These are phyloP conservation scores for Westerdykella ornata DNA, from an alignment of 2,329 filamentous ascomycete genomes.

Conservation along the genomic window DNA sequence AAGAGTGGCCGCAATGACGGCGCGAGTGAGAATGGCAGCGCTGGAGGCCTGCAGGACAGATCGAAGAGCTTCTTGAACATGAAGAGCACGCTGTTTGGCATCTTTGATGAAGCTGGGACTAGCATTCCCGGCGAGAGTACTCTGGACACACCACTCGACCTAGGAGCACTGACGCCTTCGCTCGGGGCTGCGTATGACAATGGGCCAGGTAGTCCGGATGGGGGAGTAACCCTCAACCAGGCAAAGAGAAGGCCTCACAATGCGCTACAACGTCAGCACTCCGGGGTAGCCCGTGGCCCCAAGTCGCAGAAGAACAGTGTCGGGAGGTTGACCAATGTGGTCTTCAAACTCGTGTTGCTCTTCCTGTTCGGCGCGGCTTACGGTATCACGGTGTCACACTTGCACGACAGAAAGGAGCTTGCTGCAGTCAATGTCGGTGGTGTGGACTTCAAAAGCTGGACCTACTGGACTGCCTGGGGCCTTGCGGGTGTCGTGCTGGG, in stretches of 20 bases:
- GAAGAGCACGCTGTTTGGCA: conserved; percentile 84
- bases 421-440: conserved; percentile 56
- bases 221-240: conserved; percentile 21
- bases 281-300: not conserved
- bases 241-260: conserved; percentile 5
- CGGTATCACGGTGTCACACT: conserved; percentile 69
- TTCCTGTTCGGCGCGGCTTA: conserved; percentile 77
- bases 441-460: conserved; percentile 51
- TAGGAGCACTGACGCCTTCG: conserved; percentile 63
- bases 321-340: conserved; percentile 47
- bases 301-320: conserved; percentile 13
- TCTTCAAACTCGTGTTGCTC: conserved; percentile 57
- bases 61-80: conserved; percentile 78
- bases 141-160: conserved; percentile 67
- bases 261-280: conserved; percentile 1
- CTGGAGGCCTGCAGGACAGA: conserved; percentile 37
- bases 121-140: conserved; percentile 40
- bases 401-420: conserved; percentile 64
- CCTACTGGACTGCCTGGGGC: conserved; percentile 77
- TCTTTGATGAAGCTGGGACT: conserved; percentile 55
- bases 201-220: conserved; percentile 21
- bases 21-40: conserved; percentile 15
- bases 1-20: conserved; percentile 22
- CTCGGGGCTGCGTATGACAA: conserved; percentile 12
- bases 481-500: conserved; percentile 70